These are phyloP conservation scores for Torulaspora delbrueckii DNA, from an alignment of 805 yeast species.

Conservation along the genomic window DNA sequence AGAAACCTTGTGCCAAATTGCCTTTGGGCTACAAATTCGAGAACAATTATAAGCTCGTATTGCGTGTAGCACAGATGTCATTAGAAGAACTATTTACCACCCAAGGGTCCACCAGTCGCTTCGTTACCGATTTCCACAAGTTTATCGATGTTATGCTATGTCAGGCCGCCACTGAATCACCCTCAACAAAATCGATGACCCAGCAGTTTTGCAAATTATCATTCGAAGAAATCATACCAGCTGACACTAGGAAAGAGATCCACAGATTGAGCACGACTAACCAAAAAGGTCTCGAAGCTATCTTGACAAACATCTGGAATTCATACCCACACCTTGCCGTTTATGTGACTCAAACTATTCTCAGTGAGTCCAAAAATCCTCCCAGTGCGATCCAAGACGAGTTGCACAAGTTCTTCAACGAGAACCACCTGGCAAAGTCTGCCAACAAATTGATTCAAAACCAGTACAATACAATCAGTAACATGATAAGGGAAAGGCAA, in stretches of 20 bases:
- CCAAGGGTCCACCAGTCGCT: conserved; percentile 16
- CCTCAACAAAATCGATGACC: conserved; percentile 6
- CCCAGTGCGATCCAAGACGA: conserved; percentile 13
- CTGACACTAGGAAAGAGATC: conserved; percentile 15
- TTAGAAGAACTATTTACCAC: conserved; percentile 11
- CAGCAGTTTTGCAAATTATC: conserved; percentile 21
- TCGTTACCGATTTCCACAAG: conserved; percentile 17
- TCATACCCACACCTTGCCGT: conserved; percentile 29
- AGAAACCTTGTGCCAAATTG: conserved; percentile 36
- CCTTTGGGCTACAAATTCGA: conserved; percentile 8
- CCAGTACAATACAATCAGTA: conserved; percentile 37
- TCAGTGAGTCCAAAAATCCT: conserved; percentile 11
- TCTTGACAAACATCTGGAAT: conserved; percentile 26
- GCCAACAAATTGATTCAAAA: conserved; percentile 16
- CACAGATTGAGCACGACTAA: conserved; percentile 8
- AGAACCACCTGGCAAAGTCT: conserved; percentile 19
- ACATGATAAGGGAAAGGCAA: conserved; percentile 35
- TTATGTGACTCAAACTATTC: conserved; percentile 19
- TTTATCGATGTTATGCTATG: conserved; percentile 23
- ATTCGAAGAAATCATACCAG: conserved; percentile 16
- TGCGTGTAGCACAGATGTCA: conserved; percentile 2
- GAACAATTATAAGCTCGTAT: conserved; percentile 20
- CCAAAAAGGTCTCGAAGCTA: conserved; percentile 17
- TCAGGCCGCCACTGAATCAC: conserved; percentile 18
- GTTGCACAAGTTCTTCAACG: conserved; percentile 23